phyloP scores from a whole-genome alignment of 2,329 filamentous ascomycete species.

The Juglanconis sp. region DNA sequence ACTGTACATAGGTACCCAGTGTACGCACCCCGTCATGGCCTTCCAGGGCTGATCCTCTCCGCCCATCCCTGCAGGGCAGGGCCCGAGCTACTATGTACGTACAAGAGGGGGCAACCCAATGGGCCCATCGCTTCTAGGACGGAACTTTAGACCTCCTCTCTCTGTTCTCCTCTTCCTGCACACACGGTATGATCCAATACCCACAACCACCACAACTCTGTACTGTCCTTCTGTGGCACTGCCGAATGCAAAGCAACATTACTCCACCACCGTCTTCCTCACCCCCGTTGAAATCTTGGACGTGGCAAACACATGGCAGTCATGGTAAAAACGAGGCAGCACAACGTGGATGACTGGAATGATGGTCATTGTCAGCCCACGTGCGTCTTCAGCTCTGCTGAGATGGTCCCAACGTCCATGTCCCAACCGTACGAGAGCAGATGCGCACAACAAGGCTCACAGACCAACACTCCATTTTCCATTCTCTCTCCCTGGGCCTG shows the following conservation, averaged over 20 bases:
- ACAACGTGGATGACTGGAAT: background rate
- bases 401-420: no score
- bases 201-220: no score
- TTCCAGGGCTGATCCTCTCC: conserved; percentile 5
- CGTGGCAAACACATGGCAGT: background rate
- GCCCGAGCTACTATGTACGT: background rate
- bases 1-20: background rate
- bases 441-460: no score
- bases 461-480: no score
- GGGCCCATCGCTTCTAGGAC: background rate
- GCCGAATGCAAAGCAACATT: background rate
- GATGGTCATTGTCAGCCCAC: no score
- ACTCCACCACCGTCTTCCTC: background rate
- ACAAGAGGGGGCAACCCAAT: background rate
- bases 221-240: background rate
- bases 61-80: conserved; percentile 1
- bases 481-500: no score
- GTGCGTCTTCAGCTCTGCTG: no score
- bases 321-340: background rate
- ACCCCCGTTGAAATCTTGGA: background rate
- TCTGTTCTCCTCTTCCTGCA: background rate
- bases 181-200: no score
- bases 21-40: background rate
- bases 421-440: no score
- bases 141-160: background rate